These are phyloP conservation scores for Entophlyctis luteolus DNA, from an alignment of 192 early-diverging fungal genomes.

Conservation along the genomic window DNA sequence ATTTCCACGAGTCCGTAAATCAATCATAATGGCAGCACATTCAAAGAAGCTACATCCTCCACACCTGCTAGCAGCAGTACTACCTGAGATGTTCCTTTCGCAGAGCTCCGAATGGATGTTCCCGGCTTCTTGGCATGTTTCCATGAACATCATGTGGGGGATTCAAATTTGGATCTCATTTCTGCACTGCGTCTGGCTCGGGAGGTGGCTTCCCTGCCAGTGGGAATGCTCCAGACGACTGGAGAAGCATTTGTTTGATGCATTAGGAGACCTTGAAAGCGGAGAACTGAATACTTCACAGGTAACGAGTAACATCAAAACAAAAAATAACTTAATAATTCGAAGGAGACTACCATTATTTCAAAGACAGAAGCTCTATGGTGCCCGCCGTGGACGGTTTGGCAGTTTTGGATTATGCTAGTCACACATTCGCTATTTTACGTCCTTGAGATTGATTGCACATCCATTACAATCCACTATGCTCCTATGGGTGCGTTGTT, in stretches of 20 bases:
- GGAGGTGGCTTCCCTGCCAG: conserved; percentile 8
- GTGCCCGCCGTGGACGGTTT: conserved; percentile 9
- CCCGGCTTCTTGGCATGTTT: background rate
- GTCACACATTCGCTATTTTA: conserved; percentile 15
- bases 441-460: conserved; percentile 14
- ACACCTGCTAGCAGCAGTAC: background rate
- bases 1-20: too few relatives aligned
- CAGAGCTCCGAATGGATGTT: conserved; percentile 14
- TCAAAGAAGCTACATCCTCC: background rate
- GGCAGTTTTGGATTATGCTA: conserved; percentile 22
- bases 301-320: background rate
- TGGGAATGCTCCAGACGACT: background rate
- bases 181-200: conserved; percentile 7
- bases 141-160: conserved; percentile 13
- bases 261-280: background rate
- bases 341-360: background rate
- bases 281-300: background rate
- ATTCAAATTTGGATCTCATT: conserved; percentile 17
- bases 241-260: background rate
- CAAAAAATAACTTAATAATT: background rate
- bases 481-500: conserved; percentile 15
- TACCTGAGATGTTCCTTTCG: background rate
- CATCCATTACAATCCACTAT: conserved; percentile 7
- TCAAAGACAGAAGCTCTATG: background rate
- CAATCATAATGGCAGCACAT: too few relatives aligned